Percentiles rank a stretch among this genome's conserved stretches.
Evolutionary conservation across 2,329 filamentous ascomycete species (phyloP).

Genomic region (Macrophomina tecta): DNA sequence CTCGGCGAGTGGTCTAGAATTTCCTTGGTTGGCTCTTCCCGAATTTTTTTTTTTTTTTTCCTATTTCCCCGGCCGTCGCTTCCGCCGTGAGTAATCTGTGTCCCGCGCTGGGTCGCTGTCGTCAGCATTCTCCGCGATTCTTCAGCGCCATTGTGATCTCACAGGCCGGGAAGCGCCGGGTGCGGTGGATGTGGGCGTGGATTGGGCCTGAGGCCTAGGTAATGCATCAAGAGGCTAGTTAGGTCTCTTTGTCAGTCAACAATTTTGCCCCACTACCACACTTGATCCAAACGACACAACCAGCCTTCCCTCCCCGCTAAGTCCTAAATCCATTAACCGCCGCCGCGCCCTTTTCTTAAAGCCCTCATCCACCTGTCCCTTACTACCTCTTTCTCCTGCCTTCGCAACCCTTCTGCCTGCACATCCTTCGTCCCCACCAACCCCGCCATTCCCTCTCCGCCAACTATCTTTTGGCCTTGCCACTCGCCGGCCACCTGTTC

Average conservation of each 20-base stretch:
- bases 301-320: constrained; percentile 3
- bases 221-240: too few species aligned
- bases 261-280: constrained; percentile 17
- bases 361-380: constrained; percentile 8
- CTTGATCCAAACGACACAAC: neutral
- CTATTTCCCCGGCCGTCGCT: neutral
- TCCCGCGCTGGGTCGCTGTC: neutral
- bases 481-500: neutral
- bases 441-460: neutral
- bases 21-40: neutral
- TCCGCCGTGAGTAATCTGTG: constrained; percentile 13
- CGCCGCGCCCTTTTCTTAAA: constrained; percentile 7
- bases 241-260: constrained; percentile 1
- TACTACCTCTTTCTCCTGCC: neutral
- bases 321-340: constrained; percentile 16
- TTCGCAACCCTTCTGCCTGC: constrained; percentile 1
- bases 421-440: neutral
- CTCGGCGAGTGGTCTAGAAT: constrained; percentile 20
- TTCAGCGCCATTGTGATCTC: neutral
- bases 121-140: neutral
- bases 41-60: neutral
- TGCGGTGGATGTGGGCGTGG: neutral
- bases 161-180: constrained; percentile 14
- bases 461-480: neutral
- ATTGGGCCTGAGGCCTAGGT: neutral